Base-by-base conservation (phyloP, 208 protist genomes). In the Acanthamoeba culbertsoni region DNA sequence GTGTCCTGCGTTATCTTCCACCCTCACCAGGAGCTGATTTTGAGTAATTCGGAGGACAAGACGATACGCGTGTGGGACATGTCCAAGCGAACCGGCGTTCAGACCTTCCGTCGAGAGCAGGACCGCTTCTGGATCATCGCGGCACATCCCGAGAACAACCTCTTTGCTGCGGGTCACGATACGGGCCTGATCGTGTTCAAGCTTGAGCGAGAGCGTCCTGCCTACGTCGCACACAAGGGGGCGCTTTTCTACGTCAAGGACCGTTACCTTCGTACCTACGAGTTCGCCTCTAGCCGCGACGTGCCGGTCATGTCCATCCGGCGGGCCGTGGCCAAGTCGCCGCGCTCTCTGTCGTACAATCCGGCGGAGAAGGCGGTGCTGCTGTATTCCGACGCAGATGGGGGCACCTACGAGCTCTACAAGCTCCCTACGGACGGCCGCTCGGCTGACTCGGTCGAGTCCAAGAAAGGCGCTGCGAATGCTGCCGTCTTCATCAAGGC, bases 41-140 rank as follows among this genome's bases (percentile, higher is more conserved):
- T 99, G 28, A 98, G 97, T 35, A 98, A 99, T 95, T 97, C 97
- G 65, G 99, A 99, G 92, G 99, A 98, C 73, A 98, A 97, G 92
- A 98, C 98, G 0, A 97, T 99, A 57, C 97, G 98, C 82, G 98
- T 99, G 46, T 99, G 98, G 97, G 98, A 99, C 91, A 96, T 98
- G 18, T 91, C 89, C 2, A 97, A 97, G 77, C 95, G 96, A 18
- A 33, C 55, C 5, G 77, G 95, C 51, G 95, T 98, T 51, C 97
- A 99, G 94, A 97, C 97, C 18, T 99, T 99, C 95, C 97, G 98
- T 33, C 97, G 98, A 42, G 98, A 99, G 57, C 43, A 95, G 48
- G 91, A 99, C 92, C 97, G 99, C 62, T 99, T 99, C 97, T 99
- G 99, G 99, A 98, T 99, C 51, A 93, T 99, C 10, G 98, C 98